Base-by-base conservation (phyloP, 352 stramenopile species). In the Pythium periplocum region DNA sequence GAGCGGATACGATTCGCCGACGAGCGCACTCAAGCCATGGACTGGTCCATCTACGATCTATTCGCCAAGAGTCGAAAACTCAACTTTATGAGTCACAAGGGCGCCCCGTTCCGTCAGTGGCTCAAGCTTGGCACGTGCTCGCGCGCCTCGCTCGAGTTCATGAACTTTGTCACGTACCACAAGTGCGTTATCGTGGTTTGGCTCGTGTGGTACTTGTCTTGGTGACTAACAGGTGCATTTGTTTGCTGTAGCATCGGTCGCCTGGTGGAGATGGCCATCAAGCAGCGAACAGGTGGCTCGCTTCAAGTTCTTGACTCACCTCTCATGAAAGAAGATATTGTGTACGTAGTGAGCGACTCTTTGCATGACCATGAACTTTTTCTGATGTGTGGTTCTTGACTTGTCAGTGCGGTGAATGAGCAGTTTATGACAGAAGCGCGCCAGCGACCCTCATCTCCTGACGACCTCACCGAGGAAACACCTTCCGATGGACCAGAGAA, bases 121-220 rank as follows among this genome's bases (percentile, higher is more conserved):
- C 63, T 93, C 11, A 53, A 54, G 3, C 54, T 93, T 4, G 77
- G 62, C 35, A 83, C 78, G 44, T 75, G 74, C 35, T 92, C 81
- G 3, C 73, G 75, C 10, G 83, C 83, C 35, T 87, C 81, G 32
- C 69, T 90, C 30, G 83, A 93, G 64, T 93, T 93, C 34, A 68
- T 93, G 43, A 93, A 93, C 55, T 93, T 93, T 50, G 78, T 93
- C 10, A 62, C 80, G 38, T 93, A 93, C 53, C 80, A 93, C 68
- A 90, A 89, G 83, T 90, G 62, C 53, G 75, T 63, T 53, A 34
- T 26, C 37, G 5, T 12, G 47, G 33, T 8, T 33, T 51, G 30
- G 11, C 17, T 0, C 17, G 17, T 26, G 17, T 26, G 17, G 17
- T 26, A 26, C 17, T 26, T 26, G 17, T 26, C 17, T 26, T 26